A percentile compares a stretch with the other conserved stretches of the same genome.
These are phyloP conservation scores for Dimocarpus longan DNA, from an alignment of 345 rosid genomes.

Conservation along the genomic window DNA sequence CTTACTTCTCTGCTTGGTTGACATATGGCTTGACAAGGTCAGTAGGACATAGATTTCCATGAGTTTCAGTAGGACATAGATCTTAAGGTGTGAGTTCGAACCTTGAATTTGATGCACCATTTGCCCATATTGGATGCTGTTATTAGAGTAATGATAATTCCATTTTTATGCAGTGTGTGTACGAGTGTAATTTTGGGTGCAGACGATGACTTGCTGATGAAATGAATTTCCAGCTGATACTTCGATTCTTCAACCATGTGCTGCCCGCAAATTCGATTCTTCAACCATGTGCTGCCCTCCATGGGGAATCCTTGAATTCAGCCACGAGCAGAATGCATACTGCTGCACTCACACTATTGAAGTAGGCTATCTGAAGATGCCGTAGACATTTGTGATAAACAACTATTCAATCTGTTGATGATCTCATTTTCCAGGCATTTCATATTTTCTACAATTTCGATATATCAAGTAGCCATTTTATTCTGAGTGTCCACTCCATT, in stretches of 20 bases:
- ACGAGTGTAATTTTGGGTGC: slow-evolving; percentile 78
- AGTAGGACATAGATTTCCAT: slow-evolving; percentile 21
- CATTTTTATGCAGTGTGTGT: no score
- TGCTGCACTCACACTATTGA: slow-evolving; percentile 76
- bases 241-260: no score
- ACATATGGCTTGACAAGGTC: no score
- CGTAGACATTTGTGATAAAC: slow-evolving; percentile 29
- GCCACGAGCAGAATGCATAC: slow-evolving; percentile 83
- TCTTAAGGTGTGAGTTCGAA: slow-evolving; percentile 60
- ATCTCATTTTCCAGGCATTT: slow-evolving; percentile 14
- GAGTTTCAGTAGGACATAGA: slow-evolving; percentile 33
- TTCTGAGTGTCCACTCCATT: no score
- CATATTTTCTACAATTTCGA: slow-evolving; percentile 2
- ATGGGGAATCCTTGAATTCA: slow-evolving; percentile 83
- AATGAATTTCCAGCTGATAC: slow-evolving; percentile 72
- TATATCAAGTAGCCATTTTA: slow-evolving; percentile 12
- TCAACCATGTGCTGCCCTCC: slow-evolving; percentile 78
- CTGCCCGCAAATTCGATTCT: no score
- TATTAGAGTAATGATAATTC: no score
- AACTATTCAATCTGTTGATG: background rate
- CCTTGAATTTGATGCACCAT: slow-evolving; percentile 1
- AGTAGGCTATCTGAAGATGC: slow-evolving; percentile 87
- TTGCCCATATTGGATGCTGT: slow-evolving; percentile 6
- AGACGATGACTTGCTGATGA: slow-evolving; percentile 69
- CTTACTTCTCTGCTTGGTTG: no score